Evolutionary conservation across 1,284 basidiomycete species (phyloP).

Genomic region (Ganoderma meredithae): DNA sequence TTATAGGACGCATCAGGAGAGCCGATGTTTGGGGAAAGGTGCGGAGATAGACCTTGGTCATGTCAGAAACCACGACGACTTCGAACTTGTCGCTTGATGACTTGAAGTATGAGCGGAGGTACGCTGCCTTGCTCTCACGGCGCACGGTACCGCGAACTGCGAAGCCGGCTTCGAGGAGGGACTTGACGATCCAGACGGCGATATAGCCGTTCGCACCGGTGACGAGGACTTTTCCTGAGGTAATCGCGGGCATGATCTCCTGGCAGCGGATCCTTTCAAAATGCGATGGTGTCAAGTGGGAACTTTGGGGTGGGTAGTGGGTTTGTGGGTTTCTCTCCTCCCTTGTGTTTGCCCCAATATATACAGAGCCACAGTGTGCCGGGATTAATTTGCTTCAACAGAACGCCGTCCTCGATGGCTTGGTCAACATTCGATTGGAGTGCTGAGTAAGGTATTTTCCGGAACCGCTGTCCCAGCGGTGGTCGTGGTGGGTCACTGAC

Average conservation of each 20-base stretch:
- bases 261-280: background rate
- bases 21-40: background rate
- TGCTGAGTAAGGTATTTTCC: background rate
- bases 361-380: background rate
- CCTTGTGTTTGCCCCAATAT: background rate
- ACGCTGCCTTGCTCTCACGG: conserved; percentile 55
- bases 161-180: conserved; percentile 50
- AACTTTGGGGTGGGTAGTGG: background rate
- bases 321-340: background rate
- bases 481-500: background rate
- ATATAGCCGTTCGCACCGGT: conserved; percentile 53
- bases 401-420: background rate
- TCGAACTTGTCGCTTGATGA: conserved; percentile 54
- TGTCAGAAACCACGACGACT: conserved; percentile 61
- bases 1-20: background rate
- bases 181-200: conserved; percentile 48
- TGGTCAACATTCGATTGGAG: background rate
- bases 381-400: background rate
- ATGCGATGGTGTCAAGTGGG: background rate
- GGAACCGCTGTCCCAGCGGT: background rate
- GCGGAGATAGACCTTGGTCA: conserved; percentile 51
- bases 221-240: conserved; percentile 45
- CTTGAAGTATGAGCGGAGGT: conserved; percentile 57
- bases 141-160: conserved; percentile 64
- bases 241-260: conserved; percentile 39